Base-by-base conservation (phyloP, 345 rosid species). In the Mangifera indica region DNA sequence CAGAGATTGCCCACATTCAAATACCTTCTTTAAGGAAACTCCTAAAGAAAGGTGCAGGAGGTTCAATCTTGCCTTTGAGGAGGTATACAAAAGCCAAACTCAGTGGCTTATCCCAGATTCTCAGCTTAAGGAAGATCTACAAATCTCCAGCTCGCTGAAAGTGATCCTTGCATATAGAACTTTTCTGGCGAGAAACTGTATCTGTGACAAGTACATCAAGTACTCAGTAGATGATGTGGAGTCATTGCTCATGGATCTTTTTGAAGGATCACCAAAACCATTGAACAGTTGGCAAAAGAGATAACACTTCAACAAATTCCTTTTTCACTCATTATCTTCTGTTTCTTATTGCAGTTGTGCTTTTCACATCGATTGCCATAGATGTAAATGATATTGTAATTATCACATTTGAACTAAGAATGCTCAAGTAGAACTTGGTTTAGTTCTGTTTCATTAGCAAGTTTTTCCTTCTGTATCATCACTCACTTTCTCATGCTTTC, bases 151-250 rank as follows among this genome's bases (percentile, higher is more conserved):
- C 32, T 84, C 90, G 21, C 86, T 87, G 71, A 86, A 80, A 53
- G 88, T 91, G 59, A 78, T 87, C 62, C 96, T 74, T 29, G 90
- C 96, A n/a, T 91, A 91, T 77, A 84, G 89, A 60, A 70, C 79
- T 3, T 89, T 91, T 76, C 73, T 88, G 0, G 93, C 87, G 58
- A 81, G 72, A 12, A 74, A 79, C 69, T 72, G 74, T 46, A 81
- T 86, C 22, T 80, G 86, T 2, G 93, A 88, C 45, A 91, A 81
- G 77, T 61, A 84, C 70, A 84, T 89, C 22, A 83, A 87, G 79
- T 87, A 88, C 81, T 76, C 72, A 11, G 78, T 79, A 7, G 97
- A 89, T 69, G 89, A 86, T 65, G 67, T 93, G 55, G 91, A 84
- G 78, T 79, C 66, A 9, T 37, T 77, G 76, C 84, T 91, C 17